These are phyloP conservation scores for Penicillium cinerascens DNA, from an alignment of 495 filamentous ascomycete species.

Conservation along the genomic window DNA sequence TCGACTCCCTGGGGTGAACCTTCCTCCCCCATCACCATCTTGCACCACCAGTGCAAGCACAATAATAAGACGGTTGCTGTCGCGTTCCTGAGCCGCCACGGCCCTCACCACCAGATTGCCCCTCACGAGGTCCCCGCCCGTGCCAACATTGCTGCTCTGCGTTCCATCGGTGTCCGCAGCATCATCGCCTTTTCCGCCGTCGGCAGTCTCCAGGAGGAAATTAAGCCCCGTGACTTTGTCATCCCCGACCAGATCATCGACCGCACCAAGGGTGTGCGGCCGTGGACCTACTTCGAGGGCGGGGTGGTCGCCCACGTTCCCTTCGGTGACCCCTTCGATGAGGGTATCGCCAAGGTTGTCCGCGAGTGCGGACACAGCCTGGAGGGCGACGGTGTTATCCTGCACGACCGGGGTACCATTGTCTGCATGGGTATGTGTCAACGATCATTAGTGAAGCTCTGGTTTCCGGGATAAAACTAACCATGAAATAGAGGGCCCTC, in stretches of 20 bases:
- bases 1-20: conserved; percentile 88
- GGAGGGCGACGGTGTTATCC: conserved; percentile 69
- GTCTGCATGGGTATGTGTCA: conserved; percentile 79
- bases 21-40: conserved; percentile 85
- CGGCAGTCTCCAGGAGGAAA: conserved; percentile 84
- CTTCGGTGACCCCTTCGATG: conserved; percentile 94
- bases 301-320: conserved; percentile 92
- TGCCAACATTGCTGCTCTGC: conserved; percentile 93
- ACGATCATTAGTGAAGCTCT: neutral
- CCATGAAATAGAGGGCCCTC: conserved; percentile 69
- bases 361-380: conserved; percentile 66
- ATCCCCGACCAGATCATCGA: conserved; percentile 96
- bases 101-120: conserved; percentile 78
- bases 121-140: conserved; percentile 88
- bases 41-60: conserved; percentile 69
- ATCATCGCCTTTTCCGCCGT: conserved; percentile 95
- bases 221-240: conserved; percentile 93
- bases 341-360: conserved; percentile 67
- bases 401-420: conserved; percentile 76
- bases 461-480: neutral
- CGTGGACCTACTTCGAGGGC: conserved; percentile 93
- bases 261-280: conserved; percentile 88
- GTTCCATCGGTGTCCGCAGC: conserved; percentile 80
- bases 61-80: conserved; percentile 61
- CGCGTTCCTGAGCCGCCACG: conserved; percentile 93